A percentile compares a stretch with the other conserved stretches of the same genome.
These are phyloP conservation scores for Circinella umbellata DNA, from an alignment of 371 early-diverging fungal species.

Conservation along the genomic window DNA sequence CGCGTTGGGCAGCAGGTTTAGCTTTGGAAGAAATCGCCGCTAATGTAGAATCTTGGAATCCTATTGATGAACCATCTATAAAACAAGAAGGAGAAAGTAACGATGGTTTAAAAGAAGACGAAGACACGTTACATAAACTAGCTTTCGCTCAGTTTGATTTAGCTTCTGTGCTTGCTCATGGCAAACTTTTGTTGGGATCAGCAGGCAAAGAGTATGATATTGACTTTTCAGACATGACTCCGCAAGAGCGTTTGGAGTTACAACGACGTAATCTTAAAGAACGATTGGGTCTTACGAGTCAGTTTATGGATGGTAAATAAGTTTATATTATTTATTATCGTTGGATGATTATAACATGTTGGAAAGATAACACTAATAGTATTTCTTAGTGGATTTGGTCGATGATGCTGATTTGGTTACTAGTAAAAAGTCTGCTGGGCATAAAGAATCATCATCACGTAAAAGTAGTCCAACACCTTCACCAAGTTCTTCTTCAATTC, in stretches of 20 bases:
- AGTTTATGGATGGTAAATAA: conserved; percentile 84
- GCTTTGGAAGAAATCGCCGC: conserved; percentile 91
- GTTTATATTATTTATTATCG: neutral
- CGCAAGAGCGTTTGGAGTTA: conserved; percentile 81
- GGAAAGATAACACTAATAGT: too few relatives aligned
- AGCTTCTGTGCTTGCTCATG: conserved; percentile 77
- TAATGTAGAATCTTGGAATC: conserved; percentile 87
- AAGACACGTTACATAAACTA: conserved; percentile 53
- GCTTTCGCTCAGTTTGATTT: conserved; percentile 86
- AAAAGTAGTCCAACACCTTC: conserved; percentile 21
- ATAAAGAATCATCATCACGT: conserved; percentile 15
- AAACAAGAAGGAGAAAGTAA: conserved; percentile 10
- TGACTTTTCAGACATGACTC: conserved; percentile 80
- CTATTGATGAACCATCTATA: conserved; percentile 27
- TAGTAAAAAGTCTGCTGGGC: conserved; percentile 18
- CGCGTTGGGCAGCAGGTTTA: conserved; percentile 92
- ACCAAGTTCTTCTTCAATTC: conserved; percentile 16
- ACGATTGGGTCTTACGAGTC: conserved; percentile 85
- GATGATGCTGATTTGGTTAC: conserved; percentile 65
- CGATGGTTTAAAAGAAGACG: conserved; percentile 26
- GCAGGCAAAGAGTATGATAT: conserved; percentile 93
- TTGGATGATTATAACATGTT: neutral
- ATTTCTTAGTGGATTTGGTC: conserved; percentile 68
- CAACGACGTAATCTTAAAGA: conserved; percentile 86
- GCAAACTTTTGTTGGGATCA: conserved; percentile 84